These are phyloP conservation scores for Remersonia thermophila DNA, from an alignment of 2,329 filamentous ascomycete genomes.

Conservation along the genomic window DNA sequence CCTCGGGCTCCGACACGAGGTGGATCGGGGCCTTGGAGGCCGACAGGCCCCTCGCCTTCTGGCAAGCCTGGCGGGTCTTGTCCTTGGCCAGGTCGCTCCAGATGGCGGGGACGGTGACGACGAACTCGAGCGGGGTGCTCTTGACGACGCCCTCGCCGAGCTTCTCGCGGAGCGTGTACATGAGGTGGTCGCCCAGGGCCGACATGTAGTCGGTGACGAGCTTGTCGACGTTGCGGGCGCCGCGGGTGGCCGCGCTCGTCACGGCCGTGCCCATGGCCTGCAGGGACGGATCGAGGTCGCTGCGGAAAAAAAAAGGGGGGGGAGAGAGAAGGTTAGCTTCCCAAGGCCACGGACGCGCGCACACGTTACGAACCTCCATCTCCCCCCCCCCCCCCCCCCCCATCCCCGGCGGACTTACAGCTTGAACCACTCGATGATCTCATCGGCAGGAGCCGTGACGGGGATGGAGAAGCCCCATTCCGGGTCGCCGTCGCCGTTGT, in stretches of 20 bases:
- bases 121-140: constrained; percentile 37
- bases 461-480: constrained; percentile 41
- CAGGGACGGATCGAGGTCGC: constrained; percentile 25
- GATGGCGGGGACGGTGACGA: constrained; percentile 46
- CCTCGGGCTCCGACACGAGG: constrained; percentile 41
- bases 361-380: too few relatives aligned
- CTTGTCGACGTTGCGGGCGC: constrained; percentile 26
- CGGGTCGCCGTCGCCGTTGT: constrained; percentile 24
- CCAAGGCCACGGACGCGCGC: too few relatives aligned
- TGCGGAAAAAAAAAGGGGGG: background rate
- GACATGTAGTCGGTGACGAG: constrained; percentile 37
- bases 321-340: too few relatives aligned
- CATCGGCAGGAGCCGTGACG: constrained; percentile 25
- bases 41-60: constrained; percentile 24
- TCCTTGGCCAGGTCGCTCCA: constrained; percentile 45
- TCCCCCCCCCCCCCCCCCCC: too few relatives aligned
- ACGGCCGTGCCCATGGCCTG: constrained; percentile 22
- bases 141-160: constrained; percentile 30
- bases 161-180: constrained; percentile 29
- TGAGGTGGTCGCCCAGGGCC: constrained; percentile 36
- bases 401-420: constrained; percentile 24
- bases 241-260: constrained; percentile 16
- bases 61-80: constrained; percentile 33
- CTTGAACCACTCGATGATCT: constrained; percentile 37
- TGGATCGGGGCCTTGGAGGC: constrained; percentile 25